Conservation (phyloP, 768 basidiomycete genomes). For the Tulasnella calospora region DNA sequence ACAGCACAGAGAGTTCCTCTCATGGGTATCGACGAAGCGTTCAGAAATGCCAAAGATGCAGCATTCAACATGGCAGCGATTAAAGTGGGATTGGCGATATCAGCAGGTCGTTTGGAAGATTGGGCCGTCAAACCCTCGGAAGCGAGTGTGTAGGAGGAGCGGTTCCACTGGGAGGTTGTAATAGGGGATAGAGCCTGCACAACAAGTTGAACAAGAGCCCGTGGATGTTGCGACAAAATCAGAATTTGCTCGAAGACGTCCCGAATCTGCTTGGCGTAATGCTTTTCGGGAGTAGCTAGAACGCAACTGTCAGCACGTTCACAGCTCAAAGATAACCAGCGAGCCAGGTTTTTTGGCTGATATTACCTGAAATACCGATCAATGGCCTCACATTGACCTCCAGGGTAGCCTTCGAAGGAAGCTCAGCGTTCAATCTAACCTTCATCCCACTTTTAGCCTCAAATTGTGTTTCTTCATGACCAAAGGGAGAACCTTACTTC, state of each 20-base stretch:
- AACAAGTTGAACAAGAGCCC: conserved; percentile 73
- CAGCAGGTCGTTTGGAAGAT: conserved; percentile 22
- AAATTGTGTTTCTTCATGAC: not conserved
- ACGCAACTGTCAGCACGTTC: not conserved
- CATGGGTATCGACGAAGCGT: conserved; percentile 68
- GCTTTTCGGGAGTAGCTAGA: conserved; percentile 57
- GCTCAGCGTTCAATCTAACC: conserved; percentile 62
- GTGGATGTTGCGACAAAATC: conserved; percentile 62
- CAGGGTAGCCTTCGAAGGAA: conserved; percentile 65
- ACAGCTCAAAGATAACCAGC: not conserved
- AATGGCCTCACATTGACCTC: conserved; percentile 71
- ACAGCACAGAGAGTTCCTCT: conserved; percentile 68
- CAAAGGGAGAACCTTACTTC: conserved; percentile 37
- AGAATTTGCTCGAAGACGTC: conserved; percentile 56
- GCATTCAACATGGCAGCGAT: conserved; percentile 66
- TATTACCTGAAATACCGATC: conserved; percentile 52
- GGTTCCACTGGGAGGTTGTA: conserved; percentile 26
- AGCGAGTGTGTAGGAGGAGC: conserved; percentile 26
- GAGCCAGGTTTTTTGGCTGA: not conserved
- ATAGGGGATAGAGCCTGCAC: conserved; percentile 51
- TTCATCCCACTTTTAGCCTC: not conserved
- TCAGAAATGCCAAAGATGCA: conserved; percentile 60
- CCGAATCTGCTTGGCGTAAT: conserved; percentile 51
- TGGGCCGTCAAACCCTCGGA: not conserved
- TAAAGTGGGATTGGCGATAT: conserved; percentile 37